These are phyloP conservation scores for Adansonia madagascariensis DNA, from an alignment of 441 rosid genomes.

Conservation along the genomic window DNA sequence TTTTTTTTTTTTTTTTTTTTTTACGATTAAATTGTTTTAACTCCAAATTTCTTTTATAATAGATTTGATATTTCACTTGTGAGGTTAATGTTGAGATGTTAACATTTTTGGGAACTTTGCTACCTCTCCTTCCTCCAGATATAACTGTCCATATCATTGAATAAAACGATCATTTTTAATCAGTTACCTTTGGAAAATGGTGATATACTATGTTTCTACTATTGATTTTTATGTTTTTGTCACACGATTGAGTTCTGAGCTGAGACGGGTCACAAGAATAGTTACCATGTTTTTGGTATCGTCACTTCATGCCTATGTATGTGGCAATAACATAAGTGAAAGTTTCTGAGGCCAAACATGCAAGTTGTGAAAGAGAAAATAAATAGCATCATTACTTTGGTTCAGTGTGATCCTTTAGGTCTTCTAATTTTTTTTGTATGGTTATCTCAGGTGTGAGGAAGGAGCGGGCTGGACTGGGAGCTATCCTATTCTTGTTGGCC, in stretches of 20 bases:
- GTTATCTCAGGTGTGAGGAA: slow-evolving; percentile 75
- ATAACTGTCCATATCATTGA: not conserved
- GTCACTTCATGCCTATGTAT: not conserved
- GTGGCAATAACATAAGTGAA: not conserved
- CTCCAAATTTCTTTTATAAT: slow-evolving; percentile 1
- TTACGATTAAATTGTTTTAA: not conserved
- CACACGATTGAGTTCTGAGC: slow-evolving; percentile 6
- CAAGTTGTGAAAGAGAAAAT: not conserved
- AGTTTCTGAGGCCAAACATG: not conserved
- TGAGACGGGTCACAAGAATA: not conserved
- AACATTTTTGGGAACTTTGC: slow-evolving; percentile 4
- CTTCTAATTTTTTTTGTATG: slow-evolving; percentile 1
- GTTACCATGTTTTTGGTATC: not conserved
- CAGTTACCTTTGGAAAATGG: not conserved
- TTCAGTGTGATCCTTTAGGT: not conserved
- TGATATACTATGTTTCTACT: not conserved
- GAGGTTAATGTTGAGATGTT: slow-evolving; percentile 8
- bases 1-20: not conserved
- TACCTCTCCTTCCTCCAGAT: not conserved
- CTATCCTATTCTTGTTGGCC: slow-evolving; percentile 82
- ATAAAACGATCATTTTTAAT: not conserved
- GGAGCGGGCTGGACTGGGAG: slow-evolving; percentile 92
- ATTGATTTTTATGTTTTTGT: not conserved
- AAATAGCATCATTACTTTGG: not conserved
- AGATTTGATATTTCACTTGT: not conserved